phyloP scores from a whole-genome alignment of 2,329 filamentous ascomycete species.

The Chalaropsis ovoidea region DNA sequence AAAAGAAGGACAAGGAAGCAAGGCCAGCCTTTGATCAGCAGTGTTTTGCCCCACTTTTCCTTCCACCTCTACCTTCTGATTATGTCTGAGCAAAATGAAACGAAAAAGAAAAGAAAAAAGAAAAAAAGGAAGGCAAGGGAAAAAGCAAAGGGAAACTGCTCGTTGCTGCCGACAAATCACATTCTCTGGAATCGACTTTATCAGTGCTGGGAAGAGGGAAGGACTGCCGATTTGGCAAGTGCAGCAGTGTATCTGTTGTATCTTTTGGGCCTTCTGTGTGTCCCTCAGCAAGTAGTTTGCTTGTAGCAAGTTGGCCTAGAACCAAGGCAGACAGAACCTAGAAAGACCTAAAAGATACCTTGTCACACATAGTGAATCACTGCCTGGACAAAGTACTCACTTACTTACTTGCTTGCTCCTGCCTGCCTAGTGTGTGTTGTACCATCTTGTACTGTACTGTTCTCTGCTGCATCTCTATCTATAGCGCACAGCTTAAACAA shows the following conservation, averaged over 20 bases:
- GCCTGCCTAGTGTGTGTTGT: background rate
- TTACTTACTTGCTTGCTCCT: background rate
- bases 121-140: background rate
- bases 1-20: constrained; percentile 18
- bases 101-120: background rate
- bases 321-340: background rate
- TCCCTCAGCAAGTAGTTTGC: too few relatives aligned
- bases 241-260: background rate
- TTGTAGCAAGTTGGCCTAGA: background rate
- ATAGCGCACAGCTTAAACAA: constrained; percentile 1
- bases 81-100: background rate
- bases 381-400: background rate
- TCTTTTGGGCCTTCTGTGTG: too few relatives aligned
- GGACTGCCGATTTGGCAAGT: background rate
- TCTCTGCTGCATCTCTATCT: background rate
- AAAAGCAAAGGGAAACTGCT: background rate
- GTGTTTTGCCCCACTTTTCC: constrained; percentile 2
- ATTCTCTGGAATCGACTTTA: background rate
- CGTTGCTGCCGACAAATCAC: background rate
- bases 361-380: constrained; percentile 13
- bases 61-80: background rate
- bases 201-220: background rate
- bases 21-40: background rate
- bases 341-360: background rate
- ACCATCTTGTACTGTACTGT: background rate